Base-by-base conservation (phyloP, 139 green algal species). In the Chlamydomonas asymmetrica region DNA sequence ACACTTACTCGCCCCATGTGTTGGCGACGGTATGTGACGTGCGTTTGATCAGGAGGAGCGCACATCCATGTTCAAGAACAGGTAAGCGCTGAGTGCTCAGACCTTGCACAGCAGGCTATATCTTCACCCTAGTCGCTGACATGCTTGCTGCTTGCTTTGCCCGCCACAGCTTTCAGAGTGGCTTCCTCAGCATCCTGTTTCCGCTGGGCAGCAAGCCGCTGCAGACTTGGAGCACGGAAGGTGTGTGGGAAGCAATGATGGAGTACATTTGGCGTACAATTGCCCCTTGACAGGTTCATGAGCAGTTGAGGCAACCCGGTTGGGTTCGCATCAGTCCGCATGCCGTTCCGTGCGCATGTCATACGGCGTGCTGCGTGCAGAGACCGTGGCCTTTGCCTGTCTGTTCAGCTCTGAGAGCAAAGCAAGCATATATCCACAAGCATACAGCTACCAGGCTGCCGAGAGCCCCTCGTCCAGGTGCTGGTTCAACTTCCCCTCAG, bases 151-250 rank as follows among this genome's bases (percentile, higher is more conserved):
- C 78, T 79, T 34, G 79, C 78, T 63, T 70, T 63, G 52, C n/a
- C n/a, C n/a, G n/a, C n/a, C n/a, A n/a, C n/a, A n/a, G n/a, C n/a
- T 83, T 83, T 52, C 77, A 98, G 83, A 93, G 83, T 1, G 95
- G 95, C 25, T 98, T 99, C 73, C 79, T 98, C 54, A 94, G 87
- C 65, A 94, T 99, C 63, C 83, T 99, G 8, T 98, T 98, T 85
- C 93, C 85, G 66, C 94, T 99, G 61, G 96, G 96, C 63, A 95
- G 87, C 85, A 97, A 98, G 81, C 95, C 95, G 0, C 88, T 99
- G 64, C 87, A 97, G 63, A 96, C 98, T 35, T 99, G 95, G 95
- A 88, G 93, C 74, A 96, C 93, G 38, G 73, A 98, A 83, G 93
- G 92, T 94, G n/a, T n/a, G n/a, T n/a, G n/a, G n/a, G n/a, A n/a